These are phyloP conservation scores for Sphaceloma murrayae DNA, from an alignment of 2,329 filamentous ascomycete genomes.

Conservation along the genomic window DNA sequence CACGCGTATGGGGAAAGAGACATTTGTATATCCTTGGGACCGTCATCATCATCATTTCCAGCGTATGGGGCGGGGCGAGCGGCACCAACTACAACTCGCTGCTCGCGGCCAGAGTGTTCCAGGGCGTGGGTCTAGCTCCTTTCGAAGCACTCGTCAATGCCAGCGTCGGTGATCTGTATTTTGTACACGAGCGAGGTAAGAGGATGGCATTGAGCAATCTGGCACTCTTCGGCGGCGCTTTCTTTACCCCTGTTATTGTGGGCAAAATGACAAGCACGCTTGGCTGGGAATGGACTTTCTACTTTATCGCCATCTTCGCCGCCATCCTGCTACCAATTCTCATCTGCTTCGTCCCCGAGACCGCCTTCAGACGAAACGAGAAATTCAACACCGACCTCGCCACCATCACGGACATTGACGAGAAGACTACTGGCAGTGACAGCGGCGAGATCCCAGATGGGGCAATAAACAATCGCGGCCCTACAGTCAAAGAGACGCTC, in stretches of 20 bases:
- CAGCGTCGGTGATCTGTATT: constrained; percentile 81
- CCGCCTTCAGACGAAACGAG: constrained; percentile 59
- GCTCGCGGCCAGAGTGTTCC: constrained; percentile 68
- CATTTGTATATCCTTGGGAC: constrained; percentile 77
- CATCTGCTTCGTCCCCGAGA: constrained; percentile 76
- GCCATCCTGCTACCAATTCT: constrained; percentile 60
- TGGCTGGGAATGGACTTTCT: constrained; percentile 83
- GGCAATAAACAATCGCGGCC: constrained; percentile 36
- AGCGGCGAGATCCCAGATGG: constrained; percentile 9
- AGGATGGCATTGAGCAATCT: constrained; percentile 76
- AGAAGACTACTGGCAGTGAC: constrained; percentile 15
- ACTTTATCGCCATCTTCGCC: constrained; percentile 77
- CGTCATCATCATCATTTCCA: constrained; percentile 61
- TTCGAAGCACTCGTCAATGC: constrained; percentile 88
- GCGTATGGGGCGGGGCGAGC: constrained; percentile 66
- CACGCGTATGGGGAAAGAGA: constrained; percentile 84
- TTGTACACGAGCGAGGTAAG: constrained; percentile 69
- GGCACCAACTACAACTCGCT: constrained; percentile 61
- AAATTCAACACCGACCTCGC: constrained; percentile 64
- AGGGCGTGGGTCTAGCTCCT: constrained; percentile 77
- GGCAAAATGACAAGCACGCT: constrained; percentile 71
- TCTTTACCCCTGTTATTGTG: constrained; percentile 78
- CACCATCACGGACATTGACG: background rate
- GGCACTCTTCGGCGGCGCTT: constrained; percentile 60
- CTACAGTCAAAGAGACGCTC: constrained; percentile 5